Evolutionary conservation across 2,329 filamentous ascomycete species (phyloP).

Genomic region (Pyricularia sp.): DNA sequence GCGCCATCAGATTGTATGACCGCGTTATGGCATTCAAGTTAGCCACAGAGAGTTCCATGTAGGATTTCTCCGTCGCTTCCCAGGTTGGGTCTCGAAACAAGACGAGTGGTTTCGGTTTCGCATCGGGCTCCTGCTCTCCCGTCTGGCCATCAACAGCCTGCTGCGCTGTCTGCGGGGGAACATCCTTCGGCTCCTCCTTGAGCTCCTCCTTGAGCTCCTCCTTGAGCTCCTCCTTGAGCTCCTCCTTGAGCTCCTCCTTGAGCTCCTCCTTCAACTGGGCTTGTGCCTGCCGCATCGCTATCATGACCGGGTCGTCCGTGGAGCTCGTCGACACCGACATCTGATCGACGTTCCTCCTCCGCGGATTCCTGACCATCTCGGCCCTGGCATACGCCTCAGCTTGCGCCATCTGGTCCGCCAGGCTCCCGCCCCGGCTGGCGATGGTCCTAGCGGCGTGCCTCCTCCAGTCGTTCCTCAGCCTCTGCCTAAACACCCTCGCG

Average conservation of each 20-base stretch:
- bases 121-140: neutral
- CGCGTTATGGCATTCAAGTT: slow-evolving; percentile 73
- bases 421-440: slow-evolving; percentile 62
- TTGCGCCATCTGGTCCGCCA: slow-evolving; percentile 62
- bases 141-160: neutral
- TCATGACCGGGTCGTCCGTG: slow-evolving; percentile 39
- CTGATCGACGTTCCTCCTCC: slow-evolving; percentile 33
- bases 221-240: neutral
- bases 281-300: slow-evolving; percentile 28
- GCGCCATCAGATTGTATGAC: slow-evolving; percentile 92
- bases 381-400: slow-evolving; percentile 69
- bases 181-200: neutral
- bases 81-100: slow-evolving; percentile 68
- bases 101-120: slow-evolving; percentile 28
- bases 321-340: slow-evolving; percentile 35
- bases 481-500: slow-evolving; percentile 58
- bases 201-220: slow-evolving; percentile 2
- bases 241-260: neutral
- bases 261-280: slow-evolving; percentile 11
- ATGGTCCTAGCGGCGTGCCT: slow-evolving; percentile 74
- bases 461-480: slow-evolving; percentile 77
- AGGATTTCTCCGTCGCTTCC: slow-evolving; percentile 62
- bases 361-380: slow-evolving; percentile 58
- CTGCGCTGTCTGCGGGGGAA: neutral
- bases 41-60: slow-evolving; percentile 65